Evolutionary conservation across 2,329 filamentous ascomycete genomes (phyloP).

Genomic region (Fusarium piperis): DNA sequence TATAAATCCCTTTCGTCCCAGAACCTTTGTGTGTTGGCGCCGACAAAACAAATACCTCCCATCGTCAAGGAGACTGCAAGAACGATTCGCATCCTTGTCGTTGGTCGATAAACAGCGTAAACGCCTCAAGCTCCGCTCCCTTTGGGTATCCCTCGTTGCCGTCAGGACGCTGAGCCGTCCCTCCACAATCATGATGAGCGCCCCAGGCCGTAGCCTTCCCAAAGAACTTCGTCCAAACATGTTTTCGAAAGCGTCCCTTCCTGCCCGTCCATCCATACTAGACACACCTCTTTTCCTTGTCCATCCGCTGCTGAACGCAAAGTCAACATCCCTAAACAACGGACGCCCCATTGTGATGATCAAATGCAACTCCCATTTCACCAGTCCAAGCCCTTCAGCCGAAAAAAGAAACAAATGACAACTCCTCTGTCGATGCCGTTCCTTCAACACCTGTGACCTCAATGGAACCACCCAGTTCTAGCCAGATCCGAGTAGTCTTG

Average conservation of each 20-base stretch:
- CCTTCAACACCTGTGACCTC: conserved; percentile 33
- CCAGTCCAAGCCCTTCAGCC: conserved; percentile 33
- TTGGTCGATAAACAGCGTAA: conserved; percentile 30
- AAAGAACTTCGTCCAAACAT: conserved; percentile 19
- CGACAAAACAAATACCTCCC: conserved; percentile 37
- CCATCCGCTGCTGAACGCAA: conserved; percentile 29
- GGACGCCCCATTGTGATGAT: conserved; percentile 40
- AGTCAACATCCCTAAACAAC: conserved; percentile 34
- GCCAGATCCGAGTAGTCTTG: conserved; percentile 31
- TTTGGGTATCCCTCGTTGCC: conserved; percentile 40
- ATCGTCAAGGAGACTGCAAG: conserved; percentile 33
- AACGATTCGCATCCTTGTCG: conserved; percentile 32
- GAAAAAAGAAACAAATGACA: conserved; percentile 37
- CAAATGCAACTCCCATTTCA: conserved; percentile 42
- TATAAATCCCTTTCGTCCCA: conserved; percentile 23
- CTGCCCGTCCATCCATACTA: conserved; percentile 18
- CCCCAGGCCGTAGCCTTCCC: conserved; percentile 28
- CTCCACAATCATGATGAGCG: conserved; percentile 25
- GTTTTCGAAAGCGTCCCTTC: conserved; percentile 25
- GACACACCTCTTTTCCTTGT: conserved; percentile 25
- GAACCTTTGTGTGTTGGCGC: conserved; percentile 25
- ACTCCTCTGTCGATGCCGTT: conserved; percentile 43
- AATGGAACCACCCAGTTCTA: conserved; percentile 33
- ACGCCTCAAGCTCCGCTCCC: conserved; percentile 38
- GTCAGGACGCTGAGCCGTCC: conserved; percentile 18